These are phyloP conservation scores for Hypoxylon sp. DNA, from an alignment of 2,329 filamentous ascomycete genomes.

Conservation along the genomic window DNA sequence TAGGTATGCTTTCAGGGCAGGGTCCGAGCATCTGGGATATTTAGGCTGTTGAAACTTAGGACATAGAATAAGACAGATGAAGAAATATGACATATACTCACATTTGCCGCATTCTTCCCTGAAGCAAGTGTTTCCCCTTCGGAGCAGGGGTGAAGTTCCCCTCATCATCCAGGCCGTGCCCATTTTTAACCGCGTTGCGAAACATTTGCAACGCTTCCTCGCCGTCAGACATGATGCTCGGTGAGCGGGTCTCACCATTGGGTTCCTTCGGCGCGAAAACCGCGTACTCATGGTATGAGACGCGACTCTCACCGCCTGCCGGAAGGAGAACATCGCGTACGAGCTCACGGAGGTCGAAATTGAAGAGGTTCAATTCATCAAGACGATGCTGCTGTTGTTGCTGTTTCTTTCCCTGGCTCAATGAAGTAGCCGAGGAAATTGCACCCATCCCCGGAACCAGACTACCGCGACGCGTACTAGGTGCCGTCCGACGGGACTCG, in stretches of 20 bases:
- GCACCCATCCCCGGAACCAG: constrained; percentile 41
- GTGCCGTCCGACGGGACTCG: constrained; percentile 43
- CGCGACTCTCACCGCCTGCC: constrained; percentile 46
- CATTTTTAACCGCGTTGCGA: constrained; percentile 47
- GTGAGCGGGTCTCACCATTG: constrained; percentile 46
- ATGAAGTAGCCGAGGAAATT: constrained; percentile 19
- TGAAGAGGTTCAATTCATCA: constrained; percentile 51
- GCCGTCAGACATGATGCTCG: constrained; percentile 52
- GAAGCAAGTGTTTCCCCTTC: constrained; percentile 47
- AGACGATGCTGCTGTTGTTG: constrained; percentile 33
- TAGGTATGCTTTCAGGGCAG: background rate
- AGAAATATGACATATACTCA: constrained; percentile 32
- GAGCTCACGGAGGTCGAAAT: constrained; percentile 52
- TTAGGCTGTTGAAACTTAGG: background rate
- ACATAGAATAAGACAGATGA: background rate
- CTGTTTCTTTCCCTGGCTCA: constrained; percentile 29
- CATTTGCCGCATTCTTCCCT: constrained; percentile 52
- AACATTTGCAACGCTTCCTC: constrained; percentile 52
- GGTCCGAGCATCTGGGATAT: background rate
- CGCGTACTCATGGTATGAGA: constrained; percentile 54
- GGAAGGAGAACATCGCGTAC: constrained; percentile 48
- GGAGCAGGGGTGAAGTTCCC: constrained; percentile 50
- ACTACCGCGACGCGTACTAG: constrained; percentile 51
- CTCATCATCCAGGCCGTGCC: constrained; percentile 51
- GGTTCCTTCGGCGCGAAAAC: constrained; percentile 48